Base-by-base conservation (phyloP, 129 eudicot genomes). In the Chrysanthemum seticuspe region DNA sequence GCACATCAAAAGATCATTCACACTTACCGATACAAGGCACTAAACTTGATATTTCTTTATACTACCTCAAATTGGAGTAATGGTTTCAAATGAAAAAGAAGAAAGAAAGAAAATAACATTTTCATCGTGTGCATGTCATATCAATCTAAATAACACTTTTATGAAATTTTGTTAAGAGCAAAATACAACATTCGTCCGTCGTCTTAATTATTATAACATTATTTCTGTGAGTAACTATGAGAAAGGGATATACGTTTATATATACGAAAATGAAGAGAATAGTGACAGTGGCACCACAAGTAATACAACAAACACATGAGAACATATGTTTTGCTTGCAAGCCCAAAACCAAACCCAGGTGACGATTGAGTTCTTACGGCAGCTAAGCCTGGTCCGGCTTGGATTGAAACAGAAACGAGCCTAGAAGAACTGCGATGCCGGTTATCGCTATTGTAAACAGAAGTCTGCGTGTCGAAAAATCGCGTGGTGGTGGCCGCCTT, bases 391-490 rank as follows among this genome's bases (percentile, higher is more conserved):
- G 70, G 70, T 56, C 62, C 19, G 19, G 27, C 6, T 56, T 56
- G 62, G 62, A 14, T 56, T 56, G 62, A 21, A 85, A 81, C 64
- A 84, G 73, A 72, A 93, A 80, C 4, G 98, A 87, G 56, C 98
- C 98, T 48, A 90, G 62, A 21, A 93, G 76, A 79, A 93, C 83
- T 58, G 97, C 98, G 56, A 90, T 82, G 44, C 96, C 95, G 1
- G 98, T 85, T 40, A 89, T 83, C 11, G 96, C 98, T 63, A 92
- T 84, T 27, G 98, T 85, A 71, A 89, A 77, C 14, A 92, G 45
- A 47, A 92, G 82, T 36, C 91, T 89, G 52, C 85, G 83, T 8
- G 78, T 71, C 3, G 87, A 85, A 15, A 89, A 78, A 60, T 78
- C 88, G 19, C 72, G 84, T 12, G 76, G 88, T 79, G 45, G 45